Base-by-base conservation (phyloP, 306 rosid species). In the Mucuna pruriens region DNA sequence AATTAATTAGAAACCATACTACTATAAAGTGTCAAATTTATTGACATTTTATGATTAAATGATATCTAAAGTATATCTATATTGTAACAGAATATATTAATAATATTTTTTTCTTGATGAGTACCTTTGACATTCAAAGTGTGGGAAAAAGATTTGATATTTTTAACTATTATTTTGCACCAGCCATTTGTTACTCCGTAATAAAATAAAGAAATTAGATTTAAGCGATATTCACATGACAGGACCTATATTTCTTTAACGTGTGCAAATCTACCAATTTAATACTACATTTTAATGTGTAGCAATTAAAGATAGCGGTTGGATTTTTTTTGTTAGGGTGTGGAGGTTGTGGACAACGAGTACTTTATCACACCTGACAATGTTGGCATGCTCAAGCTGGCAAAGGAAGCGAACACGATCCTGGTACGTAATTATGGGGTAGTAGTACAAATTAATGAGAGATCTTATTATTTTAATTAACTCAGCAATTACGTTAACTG, bases 341-440 rank as follows among this genome's bases (percentile, higher is more conserved):
- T 90, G 57, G 98, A 96, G 84, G 38, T 88, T 12, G 92, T 87
- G 71, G 91, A 85, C 79, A 96, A 96, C 44, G 97, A 92, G 2
- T 96, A 96, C 75, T 96, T 96, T 87, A 84, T 96, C 83, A 96
- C 99, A 0, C 87, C 92, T 22, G 98, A 93, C 33, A 96, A 93
- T 75, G 89, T 90, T 45, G 94, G 93, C 10, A 87, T 90, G 98
- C 93, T 93, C n/a, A 92, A 90, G 84, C 75, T 90, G 72, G 99
- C 98, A 19, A 90, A 92, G 87, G 96, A 95, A 71, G 97, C 99
- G 22, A 95, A 95, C 83, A 17, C 93, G 71, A 95, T 95, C 25
- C 31, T 92, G 93, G 98, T 94, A 80, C 62, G 84, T 78, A 31
- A 23, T 36, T 29, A 6, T 0, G 9, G 0, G 22, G 7, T 48